Conservation (phyloP, 306 rosid species). For the Citrullus mucosospermus region DNA sequence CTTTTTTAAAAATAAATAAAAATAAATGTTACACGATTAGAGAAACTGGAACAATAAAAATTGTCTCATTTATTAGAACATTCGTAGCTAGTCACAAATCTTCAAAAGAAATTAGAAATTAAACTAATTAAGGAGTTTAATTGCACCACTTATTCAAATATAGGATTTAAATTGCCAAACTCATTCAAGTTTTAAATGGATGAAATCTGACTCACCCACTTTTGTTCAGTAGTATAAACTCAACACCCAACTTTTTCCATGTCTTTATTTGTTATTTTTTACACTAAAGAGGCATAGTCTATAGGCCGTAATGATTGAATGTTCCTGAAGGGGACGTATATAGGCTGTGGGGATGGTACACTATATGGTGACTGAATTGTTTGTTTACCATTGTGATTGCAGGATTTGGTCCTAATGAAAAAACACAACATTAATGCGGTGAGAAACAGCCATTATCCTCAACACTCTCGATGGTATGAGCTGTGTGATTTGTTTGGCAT, state of each 20-base stretch:
- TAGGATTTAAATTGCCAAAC: not conserved
- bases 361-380: constrained; percentile 6
- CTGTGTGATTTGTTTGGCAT: constrained; percentile 86
- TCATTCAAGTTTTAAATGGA: not conserved
- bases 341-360: not conserved
- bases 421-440: constrained; percentile 86
- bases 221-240: not conserved
- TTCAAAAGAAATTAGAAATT: not conserved
- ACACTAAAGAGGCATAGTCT: not conserved
- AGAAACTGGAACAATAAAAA: not conserved
- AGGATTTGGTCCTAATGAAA: constrained; percentile 92
- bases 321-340: no score
- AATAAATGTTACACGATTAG: not conserved
- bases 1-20: no score
- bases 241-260: not conserved
- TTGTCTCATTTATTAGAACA: not conserved
- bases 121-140: not conserved
- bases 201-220: not conserved
- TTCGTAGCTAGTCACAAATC: not conserved
- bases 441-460: constrained; percentile 98
- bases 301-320: not conserved
- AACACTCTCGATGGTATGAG: constrained; percentile 96
- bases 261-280: not conserved
- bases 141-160: not conserved
- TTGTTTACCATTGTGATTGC: constrained; percentile 11